Conservation (phyloP, 2,329 filamentous ascomycete species). For the Graphium sp. region DNA sequence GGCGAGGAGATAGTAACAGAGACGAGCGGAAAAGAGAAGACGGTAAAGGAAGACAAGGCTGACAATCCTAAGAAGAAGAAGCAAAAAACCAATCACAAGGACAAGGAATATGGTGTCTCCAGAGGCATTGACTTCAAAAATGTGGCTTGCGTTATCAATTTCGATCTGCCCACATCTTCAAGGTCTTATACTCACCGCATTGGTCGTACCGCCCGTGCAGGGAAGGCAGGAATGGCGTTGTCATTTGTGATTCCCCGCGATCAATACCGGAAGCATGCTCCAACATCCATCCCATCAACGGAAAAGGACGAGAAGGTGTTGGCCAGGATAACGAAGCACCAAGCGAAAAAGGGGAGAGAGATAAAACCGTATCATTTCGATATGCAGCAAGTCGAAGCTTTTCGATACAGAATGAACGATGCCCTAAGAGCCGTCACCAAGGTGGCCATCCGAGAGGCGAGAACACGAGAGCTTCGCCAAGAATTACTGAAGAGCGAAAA, state of each 20-base stretch:
- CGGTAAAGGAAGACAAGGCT: conserved; percentile 6
- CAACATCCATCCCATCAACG: conserved; percentile 58
- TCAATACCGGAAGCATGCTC: conserved; percentile 75
- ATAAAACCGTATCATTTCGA: conserved; percentile 88
- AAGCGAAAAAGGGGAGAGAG: conserved; percentile 62
- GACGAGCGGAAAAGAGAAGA: conserved; percentile 6
- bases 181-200: conserved; percentile 97
- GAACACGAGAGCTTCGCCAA: conserved; percentile 71
- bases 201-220: conserved; percentile 80
- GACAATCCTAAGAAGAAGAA: conserved; percentile 34
- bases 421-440: conserved; percentile 80
- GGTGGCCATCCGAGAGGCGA: conserved; percentile 76
- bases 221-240: conserved; percentile 85
- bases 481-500: conserved; percentile 91
- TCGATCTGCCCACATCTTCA: conserved; percentile 75
- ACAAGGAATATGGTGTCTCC: conserved; percentile 89
- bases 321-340: conserved; percentile 61
- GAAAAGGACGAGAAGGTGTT: conserved; percentile 77
- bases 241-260: conserved; percentile 81
- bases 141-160: conserved; percentile 88
- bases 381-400: conserved; percentile 83
- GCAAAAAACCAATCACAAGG: conserved; percentile 45
- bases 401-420: conserved; percentile 89
- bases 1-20: conserved; percentile 13
- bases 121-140: conserved; percentile 95